These are phyloP conservation scores for Dicorynia guianensis DNA, from an alignment of 306 rosid species.

Conservation along the genomic window DNA sequence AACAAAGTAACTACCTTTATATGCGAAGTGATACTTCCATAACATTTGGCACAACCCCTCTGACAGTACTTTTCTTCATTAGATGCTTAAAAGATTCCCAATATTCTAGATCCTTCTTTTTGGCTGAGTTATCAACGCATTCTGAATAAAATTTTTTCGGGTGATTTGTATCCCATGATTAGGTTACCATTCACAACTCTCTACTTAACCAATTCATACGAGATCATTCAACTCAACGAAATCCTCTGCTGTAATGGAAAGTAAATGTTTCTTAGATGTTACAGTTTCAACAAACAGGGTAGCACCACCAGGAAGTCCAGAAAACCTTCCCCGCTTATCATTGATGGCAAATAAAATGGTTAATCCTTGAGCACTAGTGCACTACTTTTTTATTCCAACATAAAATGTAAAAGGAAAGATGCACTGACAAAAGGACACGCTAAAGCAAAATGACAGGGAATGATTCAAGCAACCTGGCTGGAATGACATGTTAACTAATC, in stretches of 20 bases:
- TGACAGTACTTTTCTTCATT: constrained; percentile 29
- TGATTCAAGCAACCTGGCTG: background rate
- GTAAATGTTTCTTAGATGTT: constrained; percentile 37
- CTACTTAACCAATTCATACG: constrained; percentile 33
- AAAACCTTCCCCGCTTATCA: constrained; percentile 55
- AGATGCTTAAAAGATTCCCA: constrained; percentile 34
- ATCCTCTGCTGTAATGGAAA: constrained; percentile 57
- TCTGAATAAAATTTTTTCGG: constrained; percentile 41
- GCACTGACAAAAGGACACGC: constrained; percentile 2
- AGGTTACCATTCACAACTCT: constrained; percentile 40
- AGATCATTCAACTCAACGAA: constrained; percentile 77
- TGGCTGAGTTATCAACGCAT: constrained; percentile 39
- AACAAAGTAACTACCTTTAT: constrained; percentile 53
- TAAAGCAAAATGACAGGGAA: background rate
- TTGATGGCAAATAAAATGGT: constrained; percentile 21
- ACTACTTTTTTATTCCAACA: constrained; percentile 7
- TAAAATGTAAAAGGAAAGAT: constrained; percentile 1
- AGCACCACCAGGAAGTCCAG: constrained; percentile 38
- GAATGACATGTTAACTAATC: background rate
- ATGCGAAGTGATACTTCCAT: constrained; percentile 42
- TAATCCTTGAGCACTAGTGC: constrained; percentile 1
- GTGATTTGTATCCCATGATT: constrained; percentile 37
- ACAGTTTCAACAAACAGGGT: constrained; percentile 39
- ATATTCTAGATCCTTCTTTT: constrained; percentile 41
- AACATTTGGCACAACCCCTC: constrained; percentile 46